phyloP scores from a whole-genome alignment of 1,284 basidiomycete species.

The Lentinula novae-zelandiae region DNA sequence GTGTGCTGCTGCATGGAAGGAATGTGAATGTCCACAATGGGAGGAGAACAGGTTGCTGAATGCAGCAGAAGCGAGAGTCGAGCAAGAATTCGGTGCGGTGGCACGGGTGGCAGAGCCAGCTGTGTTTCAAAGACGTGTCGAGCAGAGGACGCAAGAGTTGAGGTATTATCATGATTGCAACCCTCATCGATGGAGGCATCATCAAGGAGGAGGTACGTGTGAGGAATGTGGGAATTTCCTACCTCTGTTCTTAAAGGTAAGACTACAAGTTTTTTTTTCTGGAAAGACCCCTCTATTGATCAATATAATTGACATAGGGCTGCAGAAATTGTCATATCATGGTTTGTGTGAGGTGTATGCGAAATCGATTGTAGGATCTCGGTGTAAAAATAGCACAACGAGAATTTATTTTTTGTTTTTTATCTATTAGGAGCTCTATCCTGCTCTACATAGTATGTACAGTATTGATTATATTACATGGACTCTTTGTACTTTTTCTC shows the following conservation, averaged over 20 bases:
- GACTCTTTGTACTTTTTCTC: too few species aligned
- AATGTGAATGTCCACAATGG: slow-evolving; percentile 50
- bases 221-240: slow-evolving; percentile 38
- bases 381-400: too few species aligned
- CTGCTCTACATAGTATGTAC: too few species aligned
- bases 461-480: too few species aligned
- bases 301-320: slow-evolving; percentile 18
- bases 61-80: slow-evolving; percentile 31
- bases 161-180: slow-evolving; percentile 42
- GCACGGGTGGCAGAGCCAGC: slow-evolving; percentile 22
- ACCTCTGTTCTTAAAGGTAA: slow-evolving; percentile 31
- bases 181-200: slow-evolving; percentile 34
- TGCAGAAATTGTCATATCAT: slow-evolving; percentile 29
- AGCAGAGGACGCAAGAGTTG: slow-evolving; percentile 32
- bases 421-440: too few species aligned
- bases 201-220: slow-evolving; percentile 35
- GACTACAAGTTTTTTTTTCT: slow-evolving; percentile 9
- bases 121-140: slow-evolving; percentile 26
- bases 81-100: slow-evolving; percentile 30
- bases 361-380: slow-evolving; percentile 24
- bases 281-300: background rate
- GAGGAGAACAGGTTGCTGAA: slow-evolving; percentile 41
- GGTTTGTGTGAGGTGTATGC: slow-evolving; percentile 31
- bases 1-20: slow-evolving; percentile 52
- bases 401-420: too few species aligned